phyloP scores from a whole-genome alignment of 441 rosid genomes.

The Eruca vesicaria region DNA sequence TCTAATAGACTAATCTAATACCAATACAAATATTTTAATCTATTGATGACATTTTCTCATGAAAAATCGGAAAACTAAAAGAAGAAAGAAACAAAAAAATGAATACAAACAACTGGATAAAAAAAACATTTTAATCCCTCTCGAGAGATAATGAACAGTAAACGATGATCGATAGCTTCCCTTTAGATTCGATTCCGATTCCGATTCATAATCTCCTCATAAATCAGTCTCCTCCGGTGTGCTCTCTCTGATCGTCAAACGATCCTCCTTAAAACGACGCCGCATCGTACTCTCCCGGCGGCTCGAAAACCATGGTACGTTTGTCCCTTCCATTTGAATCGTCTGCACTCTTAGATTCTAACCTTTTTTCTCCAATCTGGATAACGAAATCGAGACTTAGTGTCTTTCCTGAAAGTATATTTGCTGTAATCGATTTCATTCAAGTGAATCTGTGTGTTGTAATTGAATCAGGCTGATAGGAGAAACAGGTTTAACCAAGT shows the following conservation, averaged over 20 bases:
- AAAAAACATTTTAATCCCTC: not conserved
- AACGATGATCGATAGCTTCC: conserved; percentile 13
- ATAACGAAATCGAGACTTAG: not conserved
- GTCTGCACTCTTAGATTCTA: not conserved
- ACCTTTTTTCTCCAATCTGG: not conserved
- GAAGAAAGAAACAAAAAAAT: not conserved
- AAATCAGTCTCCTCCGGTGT: conserved; percentile 9
- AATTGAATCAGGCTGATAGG: conserved; percentile 56
- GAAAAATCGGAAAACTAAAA: not conserved
- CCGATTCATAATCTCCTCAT: conserved; percentile 9
- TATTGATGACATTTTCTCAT: not conserved
- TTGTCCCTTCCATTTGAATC: not conserved
- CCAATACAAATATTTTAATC: too few species aligned
- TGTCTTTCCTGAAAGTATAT: not conserved
- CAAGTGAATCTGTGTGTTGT: not conserved
- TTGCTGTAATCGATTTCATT: not conserved
- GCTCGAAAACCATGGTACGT: conserved; percentile 32
- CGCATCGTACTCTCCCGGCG: conserved; percentile 30
- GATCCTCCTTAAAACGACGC: conserved; percentile 13
- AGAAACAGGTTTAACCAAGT: conserved; percentile 46
- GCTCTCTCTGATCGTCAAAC: conserved; percentile 17
- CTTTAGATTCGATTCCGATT: conserved; percentile 29
- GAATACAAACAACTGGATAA: not conserved
- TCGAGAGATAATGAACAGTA: conserved; percentile 1
- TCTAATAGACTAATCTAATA: too few species aligned